A percentile compares a stretch with the other conserved stretches of the same genome.
phyloP scores from a whole-genome alignment of 148 eudicot genomes.

The Salicornia ramosissima region DNA sequence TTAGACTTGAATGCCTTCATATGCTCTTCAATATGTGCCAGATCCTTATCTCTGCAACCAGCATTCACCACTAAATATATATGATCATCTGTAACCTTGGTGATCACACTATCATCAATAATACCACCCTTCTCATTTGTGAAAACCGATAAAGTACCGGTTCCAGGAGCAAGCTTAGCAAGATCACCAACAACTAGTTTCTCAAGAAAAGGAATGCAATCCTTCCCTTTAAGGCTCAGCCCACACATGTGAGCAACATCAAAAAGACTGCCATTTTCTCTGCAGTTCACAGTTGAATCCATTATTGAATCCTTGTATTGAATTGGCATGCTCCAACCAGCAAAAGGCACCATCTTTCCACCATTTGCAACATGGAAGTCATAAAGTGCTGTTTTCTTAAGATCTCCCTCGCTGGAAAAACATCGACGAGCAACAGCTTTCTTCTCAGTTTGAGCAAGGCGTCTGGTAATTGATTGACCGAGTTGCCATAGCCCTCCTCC shows the following conservation, averaged over 20 bases:
- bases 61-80: conserved; percentile 96
- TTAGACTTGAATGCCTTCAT: conserved; percentile 84
- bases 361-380: conserved; percentile 89
- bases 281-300: conserved; percentile 86
- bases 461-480: conserved; percentile 84
- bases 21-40: conserved; percentile 96
- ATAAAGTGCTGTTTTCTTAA: conserved; percentile 74
- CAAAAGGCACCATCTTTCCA: conserved; percentile 99
- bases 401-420: conserved; percentile 73
- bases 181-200: conserved; percentile 92
- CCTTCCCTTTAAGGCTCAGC: conserved; percentile 81
- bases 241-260: conserved; percentile 99
- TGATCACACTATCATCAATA: conserved; percentile 90
- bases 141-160: conserved; percentile 82
- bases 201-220: conserved; percentile 81
- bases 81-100: conserved; percentile 81
- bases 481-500: conserved; percentile 93
- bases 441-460: conserved; percentile 77
- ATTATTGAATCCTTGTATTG: conserved; percentile 98
- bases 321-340: conserved; percentile 99
- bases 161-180: conserved; percentile 82
- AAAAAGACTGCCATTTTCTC: conserved; percentile 87
- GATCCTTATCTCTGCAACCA: conserved; percentile 97
- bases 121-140: conserved; percentile 96
- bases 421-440: conserved; percentile 54